Percentiles rank a stretch among this genome's conserved stretches.
These are phyloP conservation scores for Leccinum disarticulatum DNA, from an alignment of 768 basidiomycete genomes.

Conservation along the genomic window DNA sequence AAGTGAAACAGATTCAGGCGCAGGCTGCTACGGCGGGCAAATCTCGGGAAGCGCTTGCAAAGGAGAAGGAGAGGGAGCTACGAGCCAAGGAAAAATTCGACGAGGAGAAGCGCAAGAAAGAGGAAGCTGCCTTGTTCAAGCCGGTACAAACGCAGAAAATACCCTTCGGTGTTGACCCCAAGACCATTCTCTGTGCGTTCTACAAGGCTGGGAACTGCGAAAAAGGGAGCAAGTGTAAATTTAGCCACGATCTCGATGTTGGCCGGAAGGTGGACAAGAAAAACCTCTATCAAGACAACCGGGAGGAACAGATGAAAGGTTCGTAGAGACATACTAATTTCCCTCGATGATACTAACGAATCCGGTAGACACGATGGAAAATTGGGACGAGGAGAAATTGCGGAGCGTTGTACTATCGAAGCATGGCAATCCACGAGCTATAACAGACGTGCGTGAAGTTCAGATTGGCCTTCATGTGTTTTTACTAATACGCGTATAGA, in stretches of 20 bases:
- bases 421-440: slow-evolving; percentile 86
- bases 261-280: slow-evolving; percentile 93
- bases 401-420: slow-evolving; percentile 84
- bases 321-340: slow-evolving; percentile 21
- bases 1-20: slow-evolving; percentile 77
- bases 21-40: slow-evolving; percentile 76
- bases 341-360: neutral
- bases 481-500: slow-evolving; percentile 45
- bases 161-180: slow-evolving; percentile 95
- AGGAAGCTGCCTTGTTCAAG: slow-evolving; percentile 81
- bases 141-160: slow-evolving; percentile 83
- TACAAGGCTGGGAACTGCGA: slow-evolving; percentile 92
- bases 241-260: slow-evolving; percentile 89
- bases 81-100: slow-evolving; percentile 74
- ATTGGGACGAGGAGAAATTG: slow-evolving; percentile 95
- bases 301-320: slow-evolving; percentile 82
- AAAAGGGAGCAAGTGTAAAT: slow-evolving; percentile 95
- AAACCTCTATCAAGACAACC: slow-evolving; percentile 86
- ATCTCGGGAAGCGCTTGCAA: slow-evolving; percentile 74
- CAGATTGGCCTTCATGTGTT: neutral
- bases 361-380: slow-evolving; percentile 88
- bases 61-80: slow-evolving; percentile 82
- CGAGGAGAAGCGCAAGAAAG: slow-evolving; percentile 81
- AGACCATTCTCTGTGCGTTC: slow-evolving; percentile 89
- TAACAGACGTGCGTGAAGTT: slow-evolving; percentile 70